A percentile compares a stretch with the other conserved stretches of the same genome.
These are phyloP conservation scores for Ambrosia hybrid DNA, from an alignment of 140 eudicot genomes.

Conservation along the genomic window DNA sequence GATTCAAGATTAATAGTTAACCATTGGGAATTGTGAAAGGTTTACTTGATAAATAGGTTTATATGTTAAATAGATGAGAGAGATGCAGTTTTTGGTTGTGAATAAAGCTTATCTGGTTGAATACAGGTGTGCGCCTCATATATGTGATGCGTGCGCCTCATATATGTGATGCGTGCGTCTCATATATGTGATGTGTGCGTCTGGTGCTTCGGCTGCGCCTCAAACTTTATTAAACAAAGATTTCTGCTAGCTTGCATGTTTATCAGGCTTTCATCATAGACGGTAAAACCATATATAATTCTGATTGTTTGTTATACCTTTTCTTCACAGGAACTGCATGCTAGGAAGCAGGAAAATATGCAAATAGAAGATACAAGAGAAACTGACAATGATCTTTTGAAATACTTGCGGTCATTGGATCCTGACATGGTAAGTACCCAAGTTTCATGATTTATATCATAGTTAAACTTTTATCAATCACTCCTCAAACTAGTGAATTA, in stretches of 20 bases:
- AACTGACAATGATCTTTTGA: conserved; percentile 64
- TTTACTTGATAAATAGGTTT: no score
- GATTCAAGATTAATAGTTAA: background rate
- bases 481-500: background rate
- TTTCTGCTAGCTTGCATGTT: conserved; percentile 10
- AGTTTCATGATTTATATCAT: background rate
- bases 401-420: conserved; percentile 73
- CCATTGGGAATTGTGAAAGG: no score
- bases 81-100: no score
- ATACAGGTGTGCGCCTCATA: no score
- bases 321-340: conserved; percentile 57
- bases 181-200: no score
- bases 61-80: no score
- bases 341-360: conserved; percentile 54
- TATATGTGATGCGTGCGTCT: no score
- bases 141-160: no score
- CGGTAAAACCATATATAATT: background rate
- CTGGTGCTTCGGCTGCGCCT: no score
- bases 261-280: conserved; percentile 11
- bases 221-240: no score
- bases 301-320: conserved; percentile 5
- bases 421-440: conserved; percentile 61
- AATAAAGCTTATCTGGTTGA: no score
- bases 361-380: conserved; percentile 56
- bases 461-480: background rate